Conservation (phyloP, 192 early-diverging fungal genomes). For the Mortierella antarctica region DNA sequence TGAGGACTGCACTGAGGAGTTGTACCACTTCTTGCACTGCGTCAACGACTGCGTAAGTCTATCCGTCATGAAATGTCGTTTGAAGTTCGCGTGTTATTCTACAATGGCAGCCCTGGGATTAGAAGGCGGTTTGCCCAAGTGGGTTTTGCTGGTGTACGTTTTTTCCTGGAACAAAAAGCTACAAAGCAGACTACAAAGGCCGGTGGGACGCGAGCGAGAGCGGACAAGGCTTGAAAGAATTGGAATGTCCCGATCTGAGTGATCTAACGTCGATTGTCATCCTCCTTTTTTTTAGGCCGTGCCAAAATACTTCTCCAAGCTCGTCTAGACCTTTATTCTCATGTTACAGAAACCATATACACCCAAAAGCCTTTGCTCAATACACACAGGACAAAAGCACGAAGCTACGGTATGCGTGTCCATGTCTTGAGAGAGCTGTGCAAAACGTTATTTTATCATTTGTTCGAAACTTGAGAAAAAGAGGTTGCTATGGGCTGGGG, state of each 20-base stretch:
- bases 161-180: background rate
- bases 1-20: slow-evolving; percentile 84
- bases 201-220: no score
- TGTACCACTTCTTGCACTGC: slow-evolving; percentile 86
- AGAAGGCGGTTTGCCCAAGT: background rate
- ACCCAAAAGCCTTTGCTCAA: no score
- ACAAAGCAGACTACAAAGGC: background rate
- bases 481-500: no score
- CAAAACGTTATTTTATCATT: no score
- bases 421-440: no score
- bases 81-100: background rate
- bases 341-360: background rate
- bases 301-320: slow-evolving; percentile 50
- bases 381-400: no score
- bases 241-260: background rate
- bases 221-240: no score
- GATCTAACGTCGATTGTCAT: background rate
- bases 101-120: background rate
- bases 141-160: no score
- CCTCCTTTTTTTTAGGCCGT: slow-evolving; percentile 23
- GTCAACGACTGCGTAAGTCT: slow-evolving; percentile 84
- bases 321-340: slow-evolving; percentile 34
- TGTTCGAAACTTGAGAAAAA: no score
- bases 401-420: no score
- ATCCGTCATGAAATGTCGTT: background rate